A percentile compares a stretch with the other conserved stretches of the same genome.
Conservation (phyloP, 176 grass and related monocot genomes). For the Hyparrhenia diplandra region DNA sequence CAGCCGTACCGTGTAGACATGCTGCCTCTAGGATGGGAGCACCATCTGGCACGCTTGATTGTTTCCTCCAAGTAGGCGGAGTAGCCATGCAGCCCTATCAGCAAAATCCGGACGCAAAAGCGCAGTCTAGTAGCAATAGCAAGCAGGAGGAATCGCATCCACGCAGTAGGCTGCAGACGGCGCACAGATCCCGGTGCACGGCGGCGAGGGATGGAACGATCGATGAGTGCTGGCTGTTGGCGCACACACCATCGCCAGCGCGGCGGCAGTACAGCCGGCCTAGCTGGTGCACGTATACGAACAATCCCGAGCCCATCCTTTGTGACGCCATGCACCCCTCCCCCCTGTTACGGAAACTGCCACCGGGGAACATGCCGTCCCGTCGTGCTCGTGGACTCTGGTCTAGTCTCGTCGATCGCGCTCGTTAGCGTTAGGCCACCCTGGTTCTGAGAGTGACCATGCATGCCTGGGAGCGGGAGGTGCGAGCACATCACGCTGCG, state of each 20-base stretch:
- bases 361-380: too few relatives aligned
- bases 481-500: not conserved
- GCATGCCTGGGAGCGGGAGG: not conserved
- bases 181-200: conserved; percentile 18
- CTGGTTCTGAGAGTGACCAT: conserved; percentile 34
- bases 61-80: not conserved
- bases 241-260: not conserved
- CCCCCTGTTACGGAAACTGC: conserved; percentile 31
- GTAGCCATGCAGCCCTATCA: not conserved
- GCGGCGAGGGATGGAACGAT: not conserved
- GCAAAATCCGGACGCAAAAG: not conserved
- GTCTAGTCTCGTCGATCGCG: not conserved
- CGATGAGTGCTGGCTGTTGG: not conserved
- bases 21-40: too few relatives aligned
- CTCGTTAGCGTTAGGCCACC: not conserved
- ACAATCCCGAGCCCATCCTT: conserved; percentile 19
- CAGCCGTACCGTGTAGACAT: too few relatives aligned
- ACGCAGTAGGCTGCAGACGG: not conserved
- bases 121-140: not conserved
- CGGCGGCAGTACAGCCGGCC: conserved; percentile 3
- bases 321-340: not conserved
- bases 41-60: not conserved
- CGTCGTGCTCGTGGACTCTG: not conserved
- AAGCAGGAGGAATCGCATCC: not conserved
- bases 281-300: conserved; percentile 28